A percentile compares a stretch with the other conserved stretches of the same genome.
phyloP scores from a whole-genome alignment of 768 basidiomycete genomes.

The Galerina sulciceps region DNA sequence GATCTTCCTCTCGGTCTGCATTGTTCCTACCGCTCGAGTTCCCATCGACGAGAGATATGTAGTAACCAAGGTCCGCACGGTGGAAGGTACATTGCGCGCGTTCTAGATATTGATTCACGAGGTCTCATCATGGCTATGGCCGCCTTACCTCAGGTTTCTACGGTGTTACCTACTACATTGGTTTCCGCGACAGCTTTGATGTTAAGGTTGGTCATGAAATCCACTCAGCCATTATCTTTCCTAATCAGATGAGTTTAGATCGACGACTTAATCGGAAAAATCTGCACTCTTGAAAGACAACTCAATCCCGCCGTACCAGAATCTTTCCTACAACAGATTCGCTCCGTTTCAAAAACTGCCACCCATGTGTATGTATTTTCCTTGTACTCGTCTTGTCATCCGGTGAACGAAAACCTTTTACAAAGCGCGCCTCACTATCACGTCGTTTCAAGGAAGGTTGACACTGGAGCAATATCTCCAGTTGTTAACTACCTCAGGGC shows the following conservation, averaged over 20 bases:
- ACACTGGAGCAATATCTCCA: slow-evolving; percentile 34
- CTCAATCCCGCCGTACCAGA: slow-evolving; percentile 36
- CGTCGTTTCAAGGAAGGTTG: slow-evolving; percentile 46
- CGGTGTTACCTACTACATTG: slow-evolving; percentile 60
- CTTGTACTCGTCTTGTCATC: neutral
- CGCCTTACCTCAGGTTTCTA: slow-evolving; percentile 56
- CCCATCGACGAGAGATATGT: slow-evolving; percentile 54
- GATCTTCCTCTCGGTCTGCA: slow-evolving; percentile 66
- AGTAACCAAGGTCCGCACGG: slow-evolving; percentile 57
- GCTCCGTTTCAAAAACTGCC: slow-evolving; percentile 38
- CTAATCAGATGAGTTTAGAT: slow-evolving; percentile 28
- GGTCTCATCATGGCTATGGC: neutral
- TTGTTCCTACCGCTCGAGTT: slow-evolving; percentile 56
- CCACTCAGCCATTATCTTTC: neutral
- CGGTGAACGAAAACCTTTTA: neutral
- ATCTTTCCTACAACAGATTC: slow-evolving; percentile 43
- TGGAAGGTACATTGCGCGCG: slow-evolving; percentile 45
- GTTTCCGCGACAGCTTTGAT: slow-evolving; percentile 66
- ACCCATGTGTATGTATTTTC: slow-evolving; percentile 59
- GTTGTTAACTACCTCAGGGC: slow-evolving; percentile 47
- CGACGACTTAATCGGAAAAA: slow-evolving; percentile 51
- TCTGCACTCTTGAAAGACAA: slow-evolving; percentile 52
- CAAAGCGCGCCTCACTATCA: slow-evolving; percentile 62
- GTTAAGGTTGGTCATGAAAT: slow-evolving; percentile 35
- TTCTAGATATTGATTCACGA: neutral